Base-by-base conservation (phyloP, 1,139 yeast species). In the Taphrina populina region DNA sequence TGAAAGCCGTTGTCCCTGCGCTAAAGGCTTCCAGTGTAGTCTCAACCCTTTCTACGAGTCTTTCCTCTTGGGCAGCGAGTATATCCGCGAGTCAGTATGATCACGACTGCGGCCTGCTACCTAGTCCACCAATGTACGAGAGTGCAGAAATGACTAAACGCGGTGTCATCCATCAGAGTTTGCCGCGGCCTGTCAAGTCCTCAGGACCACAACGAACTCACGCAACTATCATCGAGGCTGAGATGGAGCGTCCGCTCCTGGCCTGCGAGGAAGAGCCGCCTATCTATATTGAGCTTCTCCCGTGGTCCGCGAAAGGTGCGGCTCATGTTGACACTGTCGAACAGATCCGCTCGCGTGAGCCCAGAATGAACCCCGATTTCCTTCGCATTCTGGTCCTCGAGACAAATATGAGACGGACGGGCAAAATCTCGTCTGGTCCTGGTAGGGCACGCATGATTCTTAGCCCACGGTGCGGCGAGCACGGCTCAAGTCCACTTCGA, bases 351-450 rank as follows among this genome's bases (percentile, higher is more conserved):
- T 24, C 23, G 27, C 66, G 71, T 6, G 70, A 69, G 52, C 65
- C 65, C 15, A 66, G 72, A 13, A 62, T 68, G 64, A 70, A 70
- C 60, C 65, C 71, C 13, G 68, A 68, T 37, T 70, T 70, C 61
- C 64, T 70, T 45, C 66, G 72, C 6, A 61, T 70, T 13, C 65
- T 68, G 40, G 73, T 73, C 3, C 62, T 70, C 45, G 73, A 70
- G 57, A 61, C 65, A 32, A 59, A 64, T 35, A 70, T 70, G 73
- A 62, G 70, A 35, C 59, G 58, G 40, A 61, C 64, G 41, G 72
- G 73, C 43, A 70, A 70, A 58, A 63, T 70, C 29, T 66, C 67
- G 41, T 63, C 63, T 10, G 65, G 61, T 46, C 60, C 60, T n/a
- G 70, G 70, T 36, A 62, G 68, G 24, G 70, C 70, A n/a, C 65